Percentiles rank a stretch among this genome's conserved stretches.
These are phyloP conservation scores for Penicillium vulpinum DNA, from an alignment of 2,329 filamentous ascomycete species.

Conservation along the genomic window DNA sequence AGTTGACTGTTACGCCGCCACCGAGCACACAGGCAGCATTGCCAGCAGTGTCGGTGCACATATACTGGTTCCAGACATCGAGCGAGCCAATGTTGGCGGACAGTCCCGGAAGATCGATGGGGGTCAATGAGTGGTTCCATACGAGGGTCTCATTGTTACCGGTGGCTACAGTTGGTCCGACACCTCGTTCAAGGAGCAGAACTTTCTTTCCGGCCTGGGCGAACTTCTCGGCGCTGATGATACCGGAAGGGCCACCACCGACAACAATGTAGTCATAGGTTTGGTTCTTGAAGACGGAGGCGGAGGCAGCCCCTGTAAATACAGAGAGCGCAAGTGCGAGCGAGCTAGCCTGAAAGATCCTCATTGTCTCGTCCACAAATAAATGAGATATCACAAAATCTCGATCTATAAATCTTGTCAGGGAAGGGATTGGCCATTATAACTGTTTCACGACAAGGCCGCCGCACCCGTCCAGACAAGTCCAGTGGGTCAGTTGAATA, in stretches of 20 bases:
- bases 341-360: constrained; percentile 12
- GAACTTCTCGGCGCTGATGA: constrained; percentile 26
- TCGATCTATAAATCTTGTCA: background rate
- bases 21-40: constrained; percentile 30
- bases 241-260: constrained; percentile 25
- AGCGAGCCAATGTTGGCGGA: constrained; percentile 26
- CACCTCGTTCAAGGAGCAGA: constrained; percentile 24
- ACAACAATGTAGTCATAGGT: constrained; percentile 28
- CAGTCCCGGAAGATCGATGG: constrained; percentile 30
- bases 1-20: constrained; percentile 32
- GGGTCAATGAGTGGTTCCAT: constrained; percentile 25
- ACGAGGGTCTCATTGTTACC: constrained; percentile 25
- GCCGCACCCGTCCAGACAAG: background rate
- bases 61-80: constrained; percentile 22
- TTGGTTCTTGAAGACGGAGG: constrained; percentile 17
- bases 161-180: constrained; percentile 26
- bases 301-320: constrained; percentile 10
- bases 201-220: constrained; percentile 26
- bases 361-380: background rate
- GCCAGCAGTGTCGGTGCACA: constrained; percentile 25
- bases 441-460: background rate
- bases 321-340: constrained; percentile 14
- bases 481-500: background rate
- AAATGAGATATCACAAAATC: background rate
- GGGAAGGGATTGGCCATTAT: background rate